Base-by-base conservation (phyloP, 164 flowering plant species). In the Liquidambar formosana region DNA sequence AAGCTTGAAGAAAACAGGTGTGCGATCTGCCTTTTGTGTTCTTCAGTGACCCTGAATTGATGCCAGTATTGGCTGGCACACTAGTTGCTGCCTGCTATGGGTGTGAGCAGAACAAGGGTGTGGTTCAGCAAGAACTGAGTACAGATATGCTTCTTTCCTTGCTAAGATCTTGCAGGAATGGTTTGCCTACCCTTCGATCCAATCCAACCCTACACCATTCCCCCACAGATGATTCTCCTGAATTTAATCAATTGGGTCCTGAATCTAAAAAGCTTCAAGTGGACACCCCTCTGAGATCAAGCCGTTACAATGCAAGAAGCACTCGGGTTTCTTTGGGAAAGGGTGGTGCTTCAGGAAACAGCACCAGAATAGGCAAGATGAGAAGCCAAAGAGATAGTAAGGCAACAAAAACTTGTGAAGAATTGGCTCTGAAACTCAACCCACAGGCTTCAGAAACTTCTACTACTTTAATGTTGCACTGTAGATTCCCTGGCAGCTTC, bases 1-100 rank as follows among this genome's bases (percentile, higher is more conserved):
- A 22, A 66, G n/a, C 13, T 78, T 61, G 38, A 47, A 33, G 41
- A 26, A 54, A 46, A 63, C 92, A 93, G 98, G 88, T 94, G 10
- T 94, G 98, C 66, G 98, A 94, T 84, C 85, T 91, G 65, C 98
- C 98, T 4, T 91, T 94, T 49, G 89, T 79, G 65, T 94, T 94
- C 87, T 94, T 94, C 81, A 94, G 98, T 45, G 93, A 91, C 68
- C 92, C 96, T 9, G 90, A 87, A 66, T 73, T 91, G 83, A 89
- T 89, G 89, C 97, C 98, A 52, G 73, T 84, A 43, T 81, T 94
- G 75, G 96, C 89, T 23, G 88, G 94, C 66, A 88, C 96, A 5
- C 79, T 94, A 10, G 90, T 94, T 47, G 92, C 97, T 64, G 89
- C 93, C 57, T 90, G 96, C 69, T 94, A 79, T 76, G 93, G 93